Base-by-base conservation (phyloP, 2,329 filamentous ascomycete species). In the Phyllosticta ampelicida region DNA sequence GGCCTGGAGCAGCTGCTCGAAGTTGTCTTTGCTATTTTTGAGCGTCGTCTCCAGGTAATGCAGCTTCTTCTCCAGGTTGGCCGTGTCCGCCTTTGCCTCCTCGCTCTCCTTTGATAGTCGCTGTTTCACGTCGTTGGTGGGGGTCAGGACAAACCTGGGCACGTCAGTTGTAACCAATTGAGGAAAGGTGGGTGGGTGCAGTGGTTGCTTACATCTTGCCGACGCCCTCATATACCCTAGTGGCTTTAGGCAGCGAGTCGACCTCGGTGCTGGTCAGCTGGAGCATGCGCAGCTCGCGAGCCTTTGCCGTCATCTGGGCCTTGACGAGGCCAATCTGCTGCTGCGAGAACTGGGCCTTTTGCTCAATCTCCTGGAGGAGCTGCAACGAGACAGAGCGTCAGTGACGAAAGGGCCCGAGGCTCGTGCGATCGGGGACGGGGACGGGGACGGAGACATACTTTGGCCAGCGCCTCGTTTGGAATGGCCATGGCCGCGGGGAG, bases 31-130 rank as follows among this genome's bases (percentile, higher is more conserved):
- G 73, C 90, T 96, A 69, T 97, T 99, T 77, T 95, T 90, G 70
- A 90, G 87, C 54, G 94, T 97, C 60, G 90, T 95, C 77, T 97
- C 92, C 51, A 97, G 79, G 69, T 96, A 97, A 65, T 92, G 84
- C 66, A 96, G 78, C 72, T 89, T 90, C 80, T 97, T 95, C 64
- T 88, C 85, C 63, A 97, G 75, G 63, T 86, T 86, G 48, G 87
- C 80, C 61, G 96, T 84, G 65, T 96, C 92, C 26, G 81, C 79
- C 66, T 90, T 86, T 62, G 92, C 75, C 55, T 86, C 84, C 66
- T 86, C 82, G 59, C 85, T 85, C 74, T 96, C 90, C 51, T 78
- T 76, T 44, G 85, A 80, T 59, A 97, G 80, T 64, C 94, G 87
- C 65, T 85, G 81, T 68, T 89, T 85, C 63, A 97, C 82, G 19